phyloP scores from a whole-genome alignment of 2,329 filamentous ascomycete species.

The Phyllosticta citribraziliensis region DNA sequence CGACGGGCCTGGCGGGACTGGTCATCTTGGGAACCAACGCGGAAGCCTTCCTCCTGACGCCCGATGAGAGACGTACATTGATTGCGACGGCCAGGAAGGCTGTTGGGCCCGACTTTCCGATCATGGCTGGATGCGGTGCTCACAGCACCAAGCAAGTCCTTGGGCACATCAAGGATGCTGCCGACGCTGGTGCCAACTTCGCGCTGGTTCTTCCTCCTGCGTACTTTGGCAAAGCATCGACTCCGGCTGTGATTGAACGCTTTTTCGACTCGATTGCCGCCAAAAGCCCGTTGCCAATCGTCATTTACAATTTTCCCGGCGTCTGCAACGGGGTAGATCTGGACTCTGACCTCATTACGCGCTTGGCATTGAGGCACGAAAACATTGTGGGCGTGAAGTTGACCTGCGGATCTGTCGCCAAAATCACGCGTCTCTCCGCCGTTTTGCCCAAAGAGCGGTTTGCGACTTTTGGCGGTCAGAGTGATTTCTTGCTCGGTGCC shows the following conservation, averaged over 20 bases:
- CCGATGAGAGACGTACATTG: constrained; percentile 31
- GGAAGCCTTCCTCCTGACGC: constrained; percentile 37
- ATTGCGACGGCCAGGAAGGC: constrained; percentile 32
- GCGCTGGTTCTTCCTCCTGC: constrained; percentile 35
- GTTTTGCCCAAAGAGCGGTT: constrained; percentile 46
- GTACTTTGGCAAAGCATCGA: constrained; percentile 37
- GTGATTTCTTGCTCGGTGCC: constrained; percentile 56
- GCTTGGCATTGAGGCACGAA: constrained; percentile 43
- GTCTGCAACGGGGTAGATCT: constrained; percentile 59
- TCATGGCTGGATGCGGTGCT: constrained; percentile 36
- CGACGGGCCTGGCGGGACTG: constrained; percentile 34
- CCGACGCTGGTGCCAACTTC: constrained; percentile 32
- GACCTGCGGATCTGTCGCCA: constrained; percentile 65
- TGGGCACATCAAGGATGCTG: constrained; percentile 34
- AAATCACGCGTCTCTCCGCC: constrained; percentile 53
- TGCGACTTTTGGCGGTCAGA: constrained; percentile 61
- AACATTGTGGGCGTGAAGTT: constrained; percentile 64
- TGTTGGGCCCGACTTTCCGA: constrained; percentile 31
- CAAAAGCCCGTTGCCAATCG: constrained; percentile 50
- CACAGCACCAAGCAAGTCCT: constrained; percentile 35
- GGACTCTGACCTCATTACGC: constrained; percentile 54
- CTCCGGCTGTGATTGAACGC: constrained; percentile 29
- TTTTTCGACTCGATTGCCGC: constrained; percentile 45
- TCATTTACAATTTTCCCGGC: constrained; percentile 66
- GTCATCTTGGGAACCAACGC: constrained; percentile 39